These are phyloP conservation scores for Chlamydomonas incerta DNA, from an alignment of 139 green algal genomes.

Conservation along the genomic window DNA sequence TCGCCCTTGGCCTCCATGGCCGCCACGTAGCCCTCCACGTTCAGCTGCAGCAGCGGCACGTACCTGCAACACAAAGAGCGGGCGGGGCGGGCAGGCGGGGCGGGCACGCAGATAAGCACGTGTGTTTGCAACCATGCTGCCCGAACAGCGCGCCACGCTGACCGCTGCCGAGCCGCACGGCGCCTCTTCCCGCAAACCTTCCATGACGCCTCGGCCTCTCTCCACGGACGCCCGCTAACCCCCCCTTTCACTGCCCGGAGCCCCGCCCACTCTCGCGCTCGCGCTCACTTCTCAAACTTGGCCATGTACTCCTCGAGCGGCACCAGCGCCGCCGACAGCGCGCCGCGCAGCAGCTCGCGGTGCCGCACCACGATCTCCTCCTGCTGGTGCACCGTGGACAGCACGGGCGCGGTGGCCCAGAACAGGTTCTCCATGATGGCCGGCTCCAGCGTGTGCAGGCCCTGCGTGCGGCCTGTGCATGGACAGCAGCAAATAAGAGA, in stretches of 20 bases:
- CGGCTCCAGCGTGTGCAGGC: constrained; percentile 78
- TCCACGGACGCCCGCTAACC: too few relatives aligned
- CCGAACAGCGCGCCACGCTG: too few relatives aligned
- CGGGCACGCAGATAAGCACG: too few relatives aligned
- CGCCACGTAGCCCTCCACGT: constrained; percentile 68
- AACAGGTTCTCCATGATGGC: constrained; percentile 86
- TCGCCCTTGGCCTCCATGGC: constrained; percentile 61
- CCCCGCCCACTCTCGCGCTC: too few relatives aligned
- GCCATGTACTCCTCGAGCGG: constrained; percentile 59
- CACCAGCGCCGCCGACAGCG: constrained; percentile 47
- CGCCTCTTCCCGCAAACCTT: too few relatives aligned
- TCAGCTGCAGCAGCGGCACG: constrained; percentile 69
- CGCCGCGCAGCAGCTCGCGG: constrained; percentile 26
- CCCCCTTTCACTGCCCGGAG: too few relatives aligned
- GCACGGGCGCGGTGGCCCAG: constrained; percentile 69
- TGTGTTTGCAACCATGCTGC: too few relatives aligned
- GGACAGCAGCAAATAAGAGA: neutral
- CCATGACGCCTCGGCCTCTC: too few relatives aligned
- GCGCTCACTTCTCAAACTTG: constrained; percentile 54
- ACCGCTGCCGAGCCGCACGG: too few relatives aligned
- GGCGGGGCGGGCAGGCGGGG: too few relatives aligned
- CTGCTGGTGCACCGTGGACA: constrained; percentile 71
- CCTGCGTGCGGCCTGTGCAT: constrained; percentile 43
- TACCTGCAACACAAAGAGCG: too few relatives aligned
- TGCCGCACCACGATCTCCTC: constrained; percentile 35